These are phyloP conservation scores for Hypsizygus marmoreus DNA, from an alignment of 768 basidiomycete species.

Conservation along the genomic window DNA sequence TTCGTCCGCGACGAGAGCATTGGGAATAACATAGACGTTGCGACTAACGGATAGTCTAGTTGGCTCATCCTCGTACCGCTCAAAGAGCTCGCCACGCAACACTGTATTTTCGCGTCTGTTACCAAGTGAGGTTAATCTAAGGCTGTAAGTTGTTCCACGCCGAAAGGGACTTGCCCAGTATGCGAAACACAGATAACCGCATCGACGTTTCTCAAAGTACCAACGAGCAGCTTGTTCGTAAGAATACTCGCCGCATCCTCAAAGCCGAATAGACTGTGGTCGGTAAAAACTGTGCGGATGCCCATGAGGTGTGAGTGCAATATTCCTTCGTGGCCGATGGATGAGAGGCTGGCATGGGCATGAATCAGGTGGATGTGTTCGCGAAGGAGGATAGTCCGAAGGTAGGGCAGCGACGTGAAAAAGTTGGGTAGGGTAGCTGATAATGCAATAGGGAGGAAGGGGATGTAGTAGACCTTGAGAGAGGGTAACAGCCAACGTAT, in stretches of 20 bases:
- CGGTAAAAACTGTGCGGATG: constrained; percentile 91
- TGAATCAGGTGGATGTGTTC: constrained; percentile 89
- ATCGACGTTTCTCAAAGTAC: constrained; percentile 86
- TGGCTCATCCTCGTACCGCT: constrained; percentile 46
- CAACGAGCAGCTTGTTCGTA: constrained; percentile 93
- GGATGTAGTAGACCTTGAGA: constrained; percentile 94
- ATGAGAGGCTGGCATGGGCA: constrained; percentile 88
- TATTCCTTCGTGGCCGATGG: constrained; percentile 91
- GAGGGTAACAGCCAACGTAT: constrained; percentile 86
- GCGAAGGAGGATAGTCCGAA: constrained; percentile 84
- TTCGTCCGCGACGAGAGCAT: constrained; percentile 83
- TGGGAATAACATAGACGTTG: constrained; percentile 91
- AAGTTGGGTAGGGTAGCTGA: constrained; percentile 95
- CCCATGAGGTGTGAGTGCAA: constrained; percentile 87
- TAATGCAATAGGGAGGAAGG: constrained; percentile 85
- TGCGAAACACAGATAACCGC: constrained; percentile 96
- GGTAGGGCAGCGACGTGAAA: constrained; percentile 88
- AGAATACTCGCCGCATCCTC: constrained; percentile 96
- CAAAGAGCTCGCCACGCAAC: constrained; percentile 78
- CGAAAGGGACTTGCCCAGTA: constrained; percentile 68
- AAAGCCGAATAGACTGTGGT: constrained; percentile 95
- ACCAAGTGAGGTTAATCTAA: not conserved
- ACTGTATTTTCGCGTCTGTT: constrained; percentile 96
- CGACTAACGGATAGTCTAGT: constrained; percentile 47
- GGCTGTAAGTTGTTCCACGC: not conserved